phyloP scores from a whole-genome alignment of 495 filamentous ascomycete genomes.

The Cudoniella acicularis region DNA sequence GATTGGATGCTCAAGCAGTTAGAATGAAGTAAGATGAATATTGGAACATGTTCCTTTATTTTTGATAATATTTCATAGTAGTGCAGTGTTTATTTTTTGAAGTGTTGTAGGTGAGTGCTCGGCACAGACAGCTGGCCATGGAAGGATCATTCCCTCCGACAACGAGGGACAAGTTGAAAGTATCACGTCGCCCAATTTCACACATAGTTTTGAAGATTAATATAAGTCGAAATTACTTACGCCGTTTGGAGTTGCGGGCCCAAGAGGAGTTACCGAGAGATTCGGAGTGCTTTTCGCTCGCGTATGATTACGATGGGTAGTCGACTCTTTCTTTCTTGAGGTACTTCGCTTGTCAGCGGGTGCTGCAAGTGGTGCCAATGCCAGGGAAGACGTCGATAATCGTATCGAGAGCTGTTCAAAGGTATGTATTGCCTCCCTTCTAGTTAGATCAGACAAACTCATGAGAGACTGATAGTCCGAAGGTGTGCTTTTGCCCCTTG shows the following conservation, averaged over 20 bases:
- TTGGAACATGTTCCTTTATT: too few species aligned
- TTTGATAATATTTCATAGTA: too few species aligned
- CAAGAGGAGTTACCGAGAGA: conserved; percentile 14
- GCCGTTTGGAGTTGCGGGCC: conserved; percentile 5
- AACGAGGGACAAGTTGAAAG: too few species aligned
- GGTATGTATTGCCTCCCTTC: conserved; percentile 25
- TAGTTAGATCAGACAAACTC: conserved; percentile 20
- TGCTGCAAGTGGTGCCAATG: neutral
- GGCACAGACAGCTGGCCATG: too few species aligned
- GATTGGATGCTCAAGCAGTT: too few species aligned
- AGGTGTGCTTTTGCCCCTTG: conserved; percentile 17
- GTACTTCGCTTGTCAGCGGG: neutral
- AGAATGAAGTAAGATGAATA: too few species aligned
- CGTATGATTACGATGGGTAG: neutral
- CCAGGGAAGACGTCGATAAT: conserved; percentile 15
- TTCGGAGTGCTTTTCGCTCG: conserved; percentile 15
- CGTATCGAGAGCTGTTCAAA: conserved; percentile 24
- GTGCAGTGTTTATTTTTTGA: too few species aligned
- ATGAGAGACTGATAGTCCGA: conserved; percentile 23
- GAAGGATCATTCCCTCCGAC: too few species aligned
- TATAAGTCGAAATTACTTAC: neutral
- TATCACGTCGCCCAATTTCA: too few species aligned
- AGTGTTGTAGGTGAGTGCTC: too few species aligned
- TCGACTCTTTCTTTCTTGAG: neutral
- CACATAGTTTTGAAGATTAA: too few species aligned